phyloP scores from a whole-genome alignment of 306 rosid genomes.

The Rosa rugosa region DNA sequence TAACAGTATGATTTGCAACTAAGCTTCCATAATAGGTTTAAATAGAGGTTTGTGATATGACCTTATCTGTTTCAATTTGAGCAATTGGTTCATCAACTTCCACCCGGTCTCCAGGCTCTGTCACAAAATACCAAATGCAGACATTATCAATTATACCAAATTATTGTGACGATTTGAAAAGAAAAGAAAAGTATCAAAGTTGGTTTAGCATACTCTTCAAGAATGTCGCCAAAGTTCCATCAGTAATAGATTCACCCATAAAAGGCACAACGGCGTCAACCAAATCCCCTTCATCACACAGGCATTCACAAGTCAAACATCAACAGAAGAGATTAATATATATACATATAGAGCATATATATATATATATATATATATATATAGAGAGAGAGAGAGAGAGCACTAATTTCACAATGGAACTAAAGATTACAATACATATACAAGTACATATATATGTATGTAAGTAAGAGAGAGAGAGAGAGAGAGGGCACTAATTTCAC shows the following conservation, averaged over 20 bases:
- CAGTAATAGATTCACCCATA: constrained; percentile 77
- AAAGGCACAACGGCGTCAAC: constrained; percentile 80
- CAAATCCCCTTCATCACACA: constrained; percentile 54
- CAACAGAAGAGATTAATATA: not conserved
- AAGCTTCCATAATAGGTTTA: constrained; percentile 23
- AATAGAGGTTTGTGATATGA: constrained; percentile 25
- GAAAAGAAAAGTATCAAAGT: not conserved
- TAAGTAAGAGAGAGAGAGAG: no score
- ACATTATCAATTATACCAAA: constrained; percentile 20
- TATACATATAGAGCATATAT: no score
- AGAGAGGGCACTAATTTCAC: no score
- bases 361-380: no score
- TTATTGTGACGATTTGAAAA: not conserved
- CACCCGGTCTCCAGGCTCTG: constrained; percentile 77
- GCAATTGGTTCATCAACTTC: constrained; percentile 78
- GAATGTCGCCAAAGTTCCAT: constrained; percentile 73
- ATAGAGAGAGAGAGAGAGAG: no score
- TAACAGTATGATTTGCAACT: constrained; percentile 10
- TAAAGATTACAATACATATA: not conserved
- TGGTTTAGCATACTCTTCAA: constrained; percentile 61
- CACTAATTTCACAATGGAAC: not conserved
- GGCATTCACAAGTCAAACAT: constrained; percentile 24
- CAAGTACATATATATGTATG: no score
- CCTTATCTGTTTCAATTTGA: constrained; percentile 90
- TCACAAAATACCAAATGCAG: constrained; percentile 29